Conservation (phyloP, 2,329 filamentous ascomycete species). For the Coniella lustricola region DNA sequence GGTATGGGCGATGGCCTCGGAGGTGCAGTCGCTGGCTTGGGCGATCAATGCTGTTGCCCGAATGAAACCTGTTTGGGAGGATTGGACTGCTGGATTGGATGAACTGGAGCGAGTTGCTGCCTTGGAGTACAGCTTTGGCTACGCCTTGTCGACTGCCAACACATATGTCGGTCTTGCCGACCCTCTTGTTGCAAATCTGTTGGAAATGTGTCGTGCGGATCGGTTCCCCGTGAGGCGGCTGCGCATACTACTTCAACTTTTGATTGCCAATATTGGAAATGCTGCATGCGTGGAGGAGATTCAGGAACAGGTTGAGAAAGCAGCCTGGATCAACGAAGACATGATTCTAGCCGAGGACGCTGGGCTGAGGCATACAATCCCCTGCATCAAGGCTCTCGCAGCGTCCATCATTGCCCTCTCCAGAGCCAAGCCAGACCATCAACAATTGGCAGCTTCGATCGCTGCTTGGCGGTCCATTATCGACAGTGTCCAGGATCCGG, state of each 20-base stretch:
- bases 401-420: conserved; percentile 38
- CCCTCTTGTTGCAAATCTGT: conserved; percentile 37
- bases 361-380: conserved; percentile 36
- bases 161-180: conserved; percentile 33
- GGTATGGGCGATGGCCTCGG: conserved; percentile 47
- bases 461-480: conserved; percentile 38
- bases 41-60: conserved; percentile 54
- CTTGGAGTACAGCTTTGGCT: conserved; percentile 53
- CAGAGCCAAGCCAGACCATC: conserved; percentile 29
- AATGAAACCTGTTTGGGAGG: conserved; percentile 47
- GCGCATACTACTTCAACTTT: conserved; percentile 42
- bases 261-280: conserved; percentile 41
- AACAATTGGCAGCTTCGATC: conserved; percentile 29
- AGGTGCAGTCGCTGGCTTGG: conserved; percentile 48
- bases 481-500: conserved; percentile 29
- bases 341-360: conserved; percentile 38
- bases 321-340: conserved; percentile 29
- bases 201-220: conserved; percentile 43
- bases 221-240: conserved; percentile 46
- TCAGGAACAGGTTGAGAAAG: conserved; percentile 29
- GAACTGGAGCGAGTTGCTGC: conserved; percentile 48
- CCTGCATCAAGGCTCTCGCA: conserved; percentile 41
- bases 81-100: conserved; percentile 47
- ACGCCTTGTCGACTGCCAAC: conserved; percentile 27
- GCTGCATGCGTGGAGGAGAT: conserved; percentile 10